phyloP scores from a whole-genome alignment of 192 early-diverging fungal species.

The Podila clonocystis region DNA sequence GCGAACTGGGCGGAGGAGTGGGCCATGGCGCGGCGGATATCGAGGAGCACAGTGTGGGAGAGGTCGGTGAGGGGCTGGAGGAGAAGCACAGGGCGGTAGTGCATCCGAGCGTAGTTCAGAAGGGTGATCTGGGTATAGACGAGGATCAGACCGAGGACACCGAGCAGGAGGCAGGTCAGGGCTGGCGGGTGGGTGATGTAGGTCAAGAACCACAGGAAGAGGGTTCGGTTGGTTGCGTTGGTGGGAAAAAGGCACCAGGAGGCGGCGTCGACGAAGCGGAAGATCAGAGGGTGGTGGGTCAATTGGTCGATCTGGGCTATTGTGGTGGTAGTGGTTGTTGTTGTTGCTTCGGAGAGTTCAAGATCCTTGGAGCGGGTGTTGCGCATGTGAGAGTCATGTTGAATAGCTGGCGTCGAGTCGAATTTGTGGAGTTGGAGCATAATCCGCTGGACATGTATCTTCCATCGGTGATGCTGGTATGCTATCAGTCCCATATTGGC shows the following conservation, averaged over 20 bases:
- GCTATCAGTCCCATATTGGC: slow-evolving; percentile 18
- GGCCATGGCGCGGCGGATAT: slow-evolving; percentile 6
- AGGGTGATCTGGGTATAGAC: slow-evolving; percentile 35
- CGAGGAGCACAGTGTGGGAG: neutral
- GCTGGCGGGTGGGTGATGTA: slow-evolving; percentile 33
- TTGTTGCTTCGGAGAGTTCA: no score
- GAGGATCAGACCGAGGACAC: slow-evolving; percentile 21
- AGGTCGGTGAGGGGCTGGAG: slow-evolving; percentile 5
- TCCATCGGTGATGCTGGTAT: slow-evolving; percentile 17
- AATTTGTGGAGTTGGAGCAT: neutral
- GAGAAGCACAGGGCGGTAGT: slow-evolving; percentile 10
- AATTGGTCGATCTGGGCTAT: slow-evolving; percentile 3
- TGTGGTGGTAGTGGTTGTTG: neutral
- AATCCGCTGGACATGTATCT: slow-evolving; percentile 6
- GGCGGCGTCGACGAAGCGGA: slow-evolving; percentile 10
- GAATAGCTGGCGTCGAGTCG: neutral
- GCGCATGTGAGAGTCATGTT: neutral
- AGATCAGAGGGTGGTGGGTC: slow-evolving; percentile 17
- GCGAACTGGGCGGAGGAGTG: slow-evolving; percentile 19
- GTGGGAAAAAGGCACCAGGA: slow-evolving; percentile 10
- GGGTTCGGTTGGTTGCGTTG: slow-evolving; percentile 4
- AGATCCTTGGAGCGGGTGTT: no score
- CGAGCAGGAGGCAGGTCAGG: slow-evolving; percentile 34
- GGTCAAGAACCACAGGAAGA: slow-evolving; percentile 44
- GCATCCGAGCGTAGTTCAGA: slow-evolving; percentile 6